Conservation (phyloP, 2,329 filamentous ascomycete species). For the Alternaria ventricosa region DNA sequence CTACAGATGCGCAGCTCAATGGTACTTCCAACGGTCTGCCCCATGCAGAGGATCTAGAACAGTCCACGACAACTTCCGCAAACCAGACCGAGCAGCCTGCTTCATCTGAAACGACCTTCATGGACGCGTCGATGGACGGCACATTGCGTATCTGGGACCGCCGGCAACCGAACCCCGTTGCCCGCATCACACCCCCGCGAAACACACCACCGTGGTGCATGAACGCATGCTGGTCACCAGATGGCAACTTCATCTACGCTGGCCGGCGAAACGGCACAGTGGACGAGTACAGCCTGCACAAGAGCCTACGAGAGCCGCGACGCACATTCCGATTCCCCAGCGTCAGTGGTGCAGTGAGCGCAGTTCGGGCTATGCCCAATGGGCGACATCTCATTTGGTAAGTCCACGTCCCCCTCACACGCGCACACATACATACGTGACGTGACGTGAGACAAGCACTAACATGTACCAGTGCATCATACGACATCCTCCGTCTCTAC, state of each 20-base stretch:
- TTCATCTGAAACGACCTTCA: constrained; percentile 78
- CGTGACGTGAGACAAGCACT: constrained; percentile 10
- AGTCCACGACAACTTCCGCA: constrained; percentile 19
- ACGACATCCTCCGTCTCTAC: constrained; percentile 92
- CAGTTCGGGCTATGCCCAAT: constrained; percentile 89
- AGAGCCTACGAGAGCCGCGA: constrained; percentile 75
- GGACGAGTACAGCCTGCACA: constrained; percentile 90
- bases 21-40: constrained; percentile 57
- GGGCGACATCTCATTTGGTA: constrained; percentile 88
- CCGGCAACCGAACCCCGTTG: constrained; percentile 76
- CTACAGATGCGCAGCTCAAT: constrained; percentile 22
- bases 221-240: constrained; percentile 93
- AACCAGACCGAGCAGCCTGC: constrained; percentile 51
- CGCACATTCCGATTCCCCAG: constrained; percentile 85
- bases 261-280: constrained; percentile 90
- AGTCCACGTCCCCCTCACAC: constrained; percentile 28
- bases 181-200: constrained; percentile 75
- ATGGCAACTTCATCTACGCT: constrained; percentile 94
- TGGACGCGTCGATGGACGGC: constrained; percentile 88
- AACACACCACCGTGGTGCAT: constrained; percentile 95
- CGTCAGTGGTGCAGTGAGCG: constrained; percentile 88
- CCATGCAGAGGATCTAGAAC: constrained; percentile 56
- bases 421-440: background rate
- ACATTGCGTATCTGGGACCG: constrained; percentile 92
- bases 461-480: constrained; percentile 69